Conservation (phyloP, 1,284 basidiomycete species). For the Cryptococcus sp. region DNA sequence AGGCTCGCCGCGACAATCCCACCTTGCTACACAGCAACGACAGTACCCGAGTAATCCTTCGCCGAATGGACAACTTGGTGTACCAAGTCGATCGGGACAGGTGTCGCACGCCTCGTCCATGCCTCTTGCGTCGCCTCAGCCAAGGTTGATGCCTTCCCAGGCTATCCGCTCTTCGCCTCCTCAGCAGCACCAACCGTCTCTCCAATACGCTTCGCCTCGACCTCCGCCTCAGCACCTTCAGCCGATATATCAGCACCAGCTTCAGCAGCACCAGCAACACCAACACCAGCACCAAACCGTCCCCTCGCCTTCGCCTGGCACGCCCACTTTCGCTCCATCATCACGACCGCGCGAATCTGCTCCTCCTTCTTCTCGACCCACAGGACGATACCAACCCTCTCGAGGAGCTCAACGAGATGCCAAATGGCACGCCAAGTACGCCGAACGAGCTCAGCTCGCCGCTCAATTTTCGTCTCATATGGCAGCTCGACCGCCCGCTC, state of each 20-base stretch:
- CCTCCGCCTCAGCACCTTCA: no score
- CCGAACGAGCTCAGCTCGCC: conserved; percentile 1
- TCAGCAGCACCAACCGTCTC: no score
- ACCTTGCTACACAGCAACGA: no score
- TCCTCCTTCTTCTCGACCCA: conserved; percentile 1
- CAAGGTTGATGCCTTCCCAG: background rate
- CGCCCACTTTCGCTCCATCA: background rate
- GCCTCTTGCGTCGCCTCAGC: background rate
- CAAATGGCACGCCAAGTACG: conserved; percentile 15
- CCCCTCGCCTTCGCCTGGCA: background rate
- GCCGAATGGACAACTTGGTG: no score
- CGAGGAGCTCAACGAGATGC: conserved; percentile 31
- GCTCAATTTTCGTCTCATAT: background rate
- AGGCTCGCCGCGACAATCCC: no score
- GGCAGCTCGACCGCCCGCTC: background rate
- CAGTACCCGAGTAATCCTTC: no score
- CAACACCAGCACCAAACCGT: background rate
- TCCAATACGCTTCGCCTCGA: no score
- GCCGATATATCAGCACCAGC: background rate
- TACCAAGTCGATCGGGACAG: no score
- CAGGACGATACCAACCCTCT: conserved; percentile 25
- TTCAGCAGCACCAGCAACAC: background rate
- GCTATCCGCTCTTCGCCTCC: no score
- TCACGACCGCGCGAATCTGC: background rate
- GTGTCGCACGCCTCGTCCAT: no score